phyloP scores from a whole-genome alignment of 225 moss, liverwort and hornwort species.

The Polytrichum formosum region DNA sequence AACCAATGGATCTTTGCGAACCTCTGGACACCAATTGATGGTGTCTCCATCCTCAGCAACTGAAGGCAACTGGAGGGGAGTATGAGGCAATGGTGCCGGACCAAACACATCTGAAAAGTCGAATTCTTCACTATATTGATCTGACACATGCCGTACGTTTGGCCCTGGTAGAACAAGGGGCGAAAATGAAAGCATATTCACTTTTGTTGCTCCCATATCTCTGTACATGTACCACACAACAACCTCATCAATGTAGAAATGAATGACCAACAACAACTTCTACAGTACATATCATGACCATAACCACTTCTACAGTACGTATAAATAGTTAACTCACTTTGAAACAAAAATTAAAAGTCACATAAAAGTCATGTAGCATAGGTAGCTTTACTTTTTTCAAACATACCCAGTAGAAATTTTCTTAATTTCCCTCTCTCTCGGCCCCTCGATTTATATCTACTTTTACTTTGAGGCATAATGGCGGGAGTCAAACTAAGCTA shows the following conservation, averaged over 20 bases:
- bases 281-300: too few relatives aligned
- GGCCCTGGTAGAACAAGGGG: slow-evolving; percentile 39
- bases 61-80: slow-evolving; percentile 43
- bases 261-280: background rate
- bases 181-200: slow-evolving; percentile 22
- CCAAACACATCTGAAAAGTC: slow-evolving; percentile 97
- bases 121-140: slow-evolving; percentile 65
- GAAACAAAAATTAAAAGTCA: background rate
- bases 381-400: background rate
- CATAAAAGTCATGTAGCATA: background rate
- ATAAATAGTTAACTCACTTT: background rate
- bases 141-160: slow-evolving; percentile 19
- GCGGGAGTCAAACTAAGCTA: too few relatives aligned
- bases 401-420: too few relatives aligned
- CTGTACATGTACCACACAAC: slow-evolving; percentile 11
- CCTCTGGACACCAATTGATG: slow-evolving; percentile 51
- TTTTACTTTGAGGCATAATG: too few relatives aligned
- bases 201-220: slow-evolving; percentile 33
- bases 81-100: slow-evolving; percentile 49
- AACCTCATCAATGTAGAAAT: background rate
- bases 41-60: slow-evolving; percentile 66
- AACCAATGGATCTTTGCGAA: slow-evolving; percentile 60
- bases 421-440: too few relatives aligned
- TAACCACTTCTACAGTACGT: background rate
- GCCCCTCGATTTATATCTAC: too few relatives aligned